These are phyloP conservation scores for Elsinoe ampelina DNA, from an alignment of 2,329 filamentous ascomycete genomes.

Conservation along the genomic window DNA sequence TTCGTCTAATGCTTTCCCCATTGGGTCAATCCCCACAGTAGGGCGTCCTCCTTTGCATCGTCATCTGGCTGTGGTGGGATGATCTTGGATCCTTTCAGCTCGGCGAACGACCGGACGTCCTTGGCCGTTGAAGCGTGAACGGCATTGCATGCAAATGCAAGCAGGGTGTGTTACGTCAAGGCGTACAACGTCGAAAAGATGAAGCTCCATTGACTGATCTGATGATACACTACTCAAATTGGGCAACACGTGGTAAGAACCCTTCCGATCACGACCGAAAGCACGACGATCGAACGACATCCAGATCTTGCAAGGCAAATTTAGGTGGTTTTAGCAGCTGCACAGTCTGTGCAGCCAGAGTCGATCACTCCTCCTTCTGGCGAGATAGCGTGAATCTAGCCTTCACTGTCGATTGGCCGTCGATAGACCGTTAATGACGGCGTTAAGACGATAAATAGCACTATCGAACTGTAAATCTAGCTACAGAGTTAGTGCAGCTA, in stretches of 20 bases:
- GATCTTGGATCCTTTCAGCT: background rate
- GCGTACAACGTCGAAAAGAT: background rate
- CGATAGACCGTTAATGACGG: too few species aligned
- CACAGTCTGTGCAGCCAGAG: too few species aligned
- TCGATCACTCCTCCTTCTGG: too few species aligned
- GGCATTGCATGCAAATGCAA: background rate
- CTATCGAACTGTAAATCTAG: too few species aligned
- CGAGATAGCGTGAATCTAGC: too few species aligned
- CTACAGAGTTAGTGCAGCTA: too few species aligned
- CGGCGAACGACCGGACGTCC: conserved; percentile 11
- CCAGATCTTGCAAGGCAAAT: background rate
- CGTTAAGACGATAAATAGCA: too few species aligned
- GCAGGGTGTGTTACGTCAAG: background rate
- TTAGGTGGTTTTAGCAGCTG: too few species aligned
- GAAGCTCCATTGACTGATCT: background rate
- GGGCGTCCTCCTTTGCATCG: background rate
- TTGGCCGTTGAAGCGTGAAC: conserved; percentile 3
- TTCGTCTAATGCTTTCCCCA: background rate
- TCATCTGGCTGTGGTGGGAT: conserved; percentile 6
- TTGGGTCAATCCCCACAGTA: background rate
- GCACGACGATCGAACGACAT: background rate
- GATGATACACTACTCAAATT: background rate
- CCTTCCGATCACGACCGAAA: background rate
- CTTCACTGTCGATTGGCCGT: too few species aligned
- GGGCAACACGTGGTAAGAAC: background rate